A percentile compares a stretch with the other conserved stretches of the same genome.
Conservation (phyloP, 129 eudicot genomes). For the Tanacetum coccineum region DNA sequence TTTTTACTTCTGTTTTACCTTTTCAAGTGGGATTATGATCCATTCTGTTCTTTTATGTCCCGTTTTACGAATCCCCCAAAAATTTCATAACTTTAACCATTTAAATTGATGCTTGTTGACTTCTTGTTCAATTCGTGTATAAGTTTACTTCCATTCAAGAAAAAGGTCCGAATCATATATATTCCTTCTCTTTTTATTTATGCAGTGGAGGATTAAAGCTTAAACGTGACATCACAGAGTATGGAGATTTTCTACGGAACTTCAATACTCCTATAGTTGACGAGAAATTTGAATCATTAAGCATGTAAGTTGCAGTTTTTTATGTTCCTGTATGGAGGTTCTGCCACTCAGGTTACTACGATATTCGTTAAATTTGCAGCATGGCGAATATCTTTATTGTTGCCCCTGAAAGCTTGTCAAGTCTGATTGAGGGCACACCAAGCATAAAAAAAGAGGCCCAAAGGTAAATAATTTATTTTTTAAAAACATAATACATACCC, state of each 20-base stretch:
- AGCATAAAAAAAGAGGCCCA: slow-evolving; percentile 76
- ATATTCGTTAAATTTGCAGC: slow-evolving; percentile 34
- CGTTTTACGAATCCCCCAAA: no score
- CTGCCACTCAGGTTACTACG: slow-evolving; percentile 5
- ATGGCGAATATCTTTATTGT: slow-evolving; percentile 86
- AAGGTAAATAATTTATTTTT: slow-evolving; percentile 39
- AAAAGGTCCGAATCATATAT: neutral
- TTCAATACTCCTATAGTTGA: slow-evolving; percentile 84
- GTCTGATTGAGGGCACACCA: slow-evolving; percentile 82
- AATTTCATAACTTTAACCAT: no score
- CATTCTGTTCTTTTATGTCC: no score
- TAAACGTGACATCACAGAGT: slow-evolving; percentile 91
- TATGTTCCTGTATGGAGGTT: neutral
- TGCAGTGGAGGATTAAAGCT: slow-evolving; percentile 83
- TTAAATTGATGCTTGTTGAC: no score
- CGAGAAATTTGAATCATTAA: slow-evolving; percentile 80
- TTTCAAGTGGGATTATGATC: no score
- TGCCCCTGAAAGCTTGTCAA: slow-evolving; percentile 80
- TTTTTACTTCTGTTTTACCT: no score
- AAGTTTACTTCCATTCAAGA: neutral
- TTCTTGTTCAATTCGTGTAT: neutral
- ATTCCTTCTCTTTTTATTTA: neutral
- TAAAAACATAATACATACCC: neutral
- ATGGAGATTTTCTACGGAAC: slow-evolving; percentile 81
- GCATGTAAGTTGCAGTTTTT: slow-evolving; percentile 60